Evolutionary conservation across 2,329 filamentous ascomycete genomes (phyloP), one percentile per base, ranked within the genome.

Genomic region (Alternaria arbusti): DNA sequence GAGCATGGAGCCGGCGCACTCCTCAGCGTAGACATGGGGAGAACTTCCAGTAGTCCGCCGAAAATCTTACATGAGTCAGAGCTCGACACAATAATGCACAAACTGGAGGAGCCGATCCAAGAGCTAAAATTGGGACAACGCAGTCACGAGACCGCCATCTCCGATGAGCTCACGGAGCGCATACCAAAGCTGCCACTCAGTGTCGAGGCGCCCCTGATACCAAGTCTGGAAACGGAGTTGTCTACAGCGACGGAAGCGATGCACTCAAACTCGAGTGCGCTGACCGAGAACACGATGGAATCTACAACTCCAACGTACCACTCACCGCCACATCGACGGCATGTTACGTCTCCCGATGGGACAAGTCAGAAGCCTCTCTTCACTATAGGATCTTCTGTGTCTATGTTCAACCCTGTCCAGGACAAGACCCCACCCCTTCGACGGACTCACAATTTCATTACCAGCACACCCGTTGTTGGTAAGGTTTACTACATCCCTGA

Each of bases 401-500:
- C 17, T 28, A 17, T 5, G 5, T 49, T 25, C n/a, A 28, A 5
- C 13, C 26, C 23, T 28, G 4, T 49, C 6, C 12, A 6, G 15
- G 45, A 47, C 11, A 5, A 30, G 6, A 12, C 20, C 7, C 25
- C 25, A 15, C 40, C 13, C 40, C 22, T 15, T 30, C 20, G 17
- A n/a, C 6, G 15, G 13, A 26, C 23, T 23, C 15, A 12, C n/a
- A 12, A 26, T 22, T 3, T 17, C 9, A 13, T 47, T 20, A 23
- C 17, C 13, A 32, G 32, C 10, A 12, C 6, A 22, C 47, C 30
- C 1, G 20, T 46, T 22, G 17, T 55, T 7, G 54, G 59, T 15
- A 67, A 69, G 23, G 56, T 72, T 7, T 72, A 68, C 50, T 71
- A 58, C 36, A 36, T 72, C 6, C 65, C 70, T 2, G 59, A 65